phyloP scores from a whole-genome alignment of 1,139 yeast genomes.

The Candida tetrigidarum region DNA sequence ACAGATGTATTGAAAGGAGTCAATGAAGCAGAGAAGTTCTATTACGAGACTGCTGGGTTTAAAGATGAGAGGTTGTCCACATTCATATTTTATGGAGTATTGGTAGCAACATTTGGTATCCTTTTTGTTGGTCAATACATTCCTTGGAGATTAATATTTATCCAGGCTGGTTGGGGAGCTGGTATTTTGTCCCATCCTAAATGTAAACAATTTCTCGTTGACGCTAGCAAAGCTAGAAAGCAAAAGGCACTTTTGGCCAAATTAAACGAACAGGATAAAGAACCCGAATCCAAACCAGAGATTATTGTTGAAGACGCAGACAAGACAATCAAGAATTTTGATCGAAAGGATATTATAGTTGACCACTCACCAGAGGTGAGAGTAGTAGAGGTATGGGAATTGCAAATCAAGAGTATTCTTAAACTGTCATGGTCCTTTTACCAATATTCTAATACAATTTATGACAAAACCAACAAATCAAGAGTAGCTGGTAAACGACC shows the following conservation, averaged over 20 bases:
- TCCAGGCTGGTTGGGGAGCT: slow-evolving; percentile 58
- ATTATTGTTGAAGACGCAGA: slow-evolving; percentile 9
- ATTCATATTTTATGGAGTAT: slow-evolving; percentile 45
- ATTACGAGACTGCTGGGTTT: slow-evolving; percentile 72
- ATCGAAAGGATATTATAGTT: slow-evolving; percentile 56
- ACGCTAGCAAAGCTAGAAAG: slow-evolving; percentile 19
- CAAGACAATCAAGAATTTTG: slow-evolving; percentile 26
- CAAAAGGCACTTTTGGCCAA: slow-evolving; percentile 5
- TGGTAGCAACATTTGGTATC: slow-evolving; percentile 37
- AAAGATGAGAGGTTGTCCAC: slow-evolving; percentile 73
- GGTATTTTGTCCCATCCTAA: slow-evolving; percentile 61
- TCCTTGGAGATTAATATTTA: slow-evolving; percentile 67
- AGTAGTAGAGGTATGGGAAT: slow-evolving; percentile 74
- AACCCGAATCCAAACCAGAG: slow-evolving; percentile 14
- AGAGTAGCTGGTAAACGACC: slow-evolving; percentile 67
- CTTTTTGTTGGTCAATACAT: slow-evolving; percentile 63
- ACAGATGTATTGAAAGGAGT: slow-evolving; percentile 55
- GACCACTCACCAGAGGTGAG: slow-evolving; percentile 69
- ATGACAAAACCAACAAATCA: slow-evolving; percentile 51
- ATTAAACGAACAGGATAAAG: slow-evolving; percentile 3
- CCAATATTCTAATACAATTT: slow-evolving; percentile 44
- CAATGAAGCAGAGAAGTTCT: slow-evolving; percentile 57
- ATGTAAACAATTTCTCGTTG: slow-evolving; percentile 37
- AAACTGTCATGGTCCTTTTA: slow-evolving; percentile 59
- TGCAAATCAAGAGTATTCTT: slow-evolving; percentile 67